Conservation (phyloP, 495 filamentous ascomycete species). For the Chaetomium cochliodes region DNA sequence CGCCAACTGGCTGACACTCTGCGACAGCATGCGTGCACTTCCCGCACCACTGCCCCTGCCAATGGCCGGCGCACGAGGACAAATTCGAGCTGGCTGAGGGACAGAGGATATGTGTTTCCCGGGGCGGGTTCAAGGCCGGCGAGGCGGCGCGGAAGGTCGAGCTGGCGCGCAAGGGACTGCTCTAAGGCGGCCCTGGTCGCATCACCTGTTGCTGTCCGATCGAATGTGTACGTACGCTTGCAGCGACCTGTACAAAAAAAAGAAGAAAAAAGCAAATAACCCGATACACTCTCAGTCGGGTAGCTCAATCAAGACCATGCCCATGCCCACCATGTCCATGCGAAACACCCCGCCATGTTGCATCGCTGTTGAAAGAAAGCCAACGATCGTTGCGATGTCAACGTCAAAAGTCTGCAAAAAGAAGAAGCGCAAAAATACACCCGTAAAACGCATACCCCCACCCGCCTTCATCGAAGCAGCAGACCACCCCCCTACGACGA, state of each 20-base stretch:
- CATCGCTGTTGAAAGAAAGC: background rate
- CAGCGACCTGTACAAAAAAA: background rate
- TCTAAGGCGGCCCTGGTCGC: slow-evolving; percentile 48
- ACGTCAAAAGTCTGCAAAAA: background rate
- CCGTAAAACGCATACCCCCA: background rate
- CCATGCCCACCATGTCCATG: background rate
- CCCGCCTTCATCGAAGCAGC: background rate
- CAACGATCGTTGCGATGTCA: no score
- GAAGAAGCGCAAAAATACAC: no score
- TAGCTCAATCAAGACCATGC: slow-evolving; percentile 1
- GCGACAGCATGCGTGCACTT: slow-evolving; percentile 75
- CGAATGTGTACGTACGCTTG: no score
- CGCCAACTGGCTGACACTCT: background rate
- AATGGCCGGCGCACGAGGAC: slow-evolving; percentile 76
- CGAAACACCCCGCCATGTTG: background rate
- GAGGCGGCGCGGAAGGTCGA: slow-evolving; percentile 77
- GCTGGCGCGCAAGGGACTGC: slow-evolving; percentile 75
- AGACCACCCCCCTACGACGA: slow-evolving; percentile 19
- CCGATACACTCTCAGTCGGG: background rate
- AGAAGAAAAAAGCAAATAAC: background rate
- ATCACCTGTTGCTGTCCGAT: background rate
- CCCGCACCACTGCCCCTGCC: slow-evolving; percentile 91
- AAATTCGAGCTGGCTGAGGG: slow-evolving; percentile 86
- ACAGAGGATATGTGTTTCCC: slow-evolving; percentile 74
- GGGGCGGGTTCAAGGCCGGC: slow-evolving; percentile 73